Conservation (phyloP, 768 basidiomycete species). For the Trametes maxima region DNA sequence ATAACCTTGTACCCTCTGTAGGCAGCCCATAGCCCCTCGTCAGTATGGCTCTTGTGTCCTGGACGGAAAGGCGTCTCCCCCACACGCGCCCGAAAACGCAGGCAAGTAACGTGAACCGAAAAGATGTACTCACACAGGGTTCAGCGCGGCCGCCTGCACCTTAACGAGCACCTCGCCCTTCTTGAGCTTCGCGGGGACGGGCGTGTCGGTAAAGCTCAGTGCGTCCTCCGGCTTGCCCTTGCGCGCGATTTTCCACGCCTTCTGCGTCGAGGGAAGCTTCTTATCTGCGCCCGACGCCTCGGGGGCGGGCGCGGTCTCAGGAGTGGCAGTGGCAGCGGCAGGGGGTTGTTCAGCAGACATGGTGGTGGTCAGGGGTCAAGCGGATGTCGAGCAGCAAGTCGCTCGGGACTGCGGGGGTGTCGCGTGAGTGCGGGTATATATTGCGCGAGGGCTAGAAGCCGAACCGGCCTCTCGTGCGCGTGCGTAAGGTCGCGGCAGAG, state of each 20-base stretch:
- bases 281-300: neutral
- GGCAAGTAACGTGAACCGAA: neutral
- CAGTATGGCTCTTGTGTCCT: neutral
- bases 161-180: conserved; percentile 52
- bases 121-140: conserved; percentile 57
- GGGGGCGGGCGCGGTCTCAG: neutral
- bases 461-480: too few relatives aligned
- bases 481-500: too few relatives aligned
- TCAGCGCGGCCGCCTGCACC: conserved; percentile 60
- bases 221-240: conserved; percentile 35
- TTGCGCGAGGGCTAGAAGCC: too few relatives aligned
- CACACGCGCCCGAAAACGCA: neutral
- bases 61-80: neutral
- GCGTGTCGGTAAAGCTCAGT: conserved; percentile 32
- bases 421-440: neutral
- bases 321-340: neutral
- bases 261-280: conserved; percentile 24
- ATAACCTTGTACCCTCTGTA: conserved; percentile 63
- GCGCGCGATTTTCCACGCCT: conserved; percentile 34
- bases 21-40: neutral
- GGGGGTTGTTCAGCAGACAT: conserved; percentile 10
- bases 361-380: neutral
- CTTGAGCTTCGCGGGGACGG: conserved; percentile 37
- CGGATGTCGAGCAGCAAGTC: neutral
- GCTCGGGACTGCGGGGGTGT: too few relatives aligned